These are phyloP conservation scores for Candida anglica DNA, from an alignment of 805 yeast species.

Conservation along the genomic window DNA sequence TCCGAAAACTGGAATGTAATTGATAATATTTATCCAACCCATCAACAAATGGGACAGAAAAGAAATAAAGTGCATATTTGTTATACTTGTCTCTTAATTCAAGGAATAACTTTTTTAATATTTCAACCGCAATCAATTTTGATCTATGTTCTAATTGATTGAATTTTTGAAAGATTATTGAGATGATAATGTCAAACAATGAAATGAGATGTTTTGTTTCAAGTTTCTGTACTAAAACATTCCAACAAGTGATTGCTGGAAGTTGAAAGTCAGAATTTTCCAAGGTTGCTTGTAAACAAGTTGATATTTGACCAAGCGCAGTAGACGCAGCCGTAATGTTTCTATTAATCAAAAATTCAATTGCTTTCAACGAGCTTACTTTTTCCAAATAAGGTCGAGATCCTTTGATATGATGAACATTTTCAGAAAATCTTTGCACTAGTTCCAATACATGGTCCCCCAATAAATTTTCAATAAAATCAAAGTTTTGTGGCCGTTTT, in stretches of 20 bases:
- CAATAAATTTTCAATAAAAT: conserved; percentile 28
- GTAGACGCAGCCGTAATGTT: conserved; percentile 50
- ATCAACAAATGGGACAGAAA: conserved; percentile 46
- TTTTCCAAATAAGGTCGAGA: conserved; percentile 70
- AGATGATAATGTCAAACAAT: conserved; percentile 68
- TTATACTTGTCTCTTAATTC: conserved; percentile 29
- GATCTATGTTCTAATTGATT: conserved; percentile 44
- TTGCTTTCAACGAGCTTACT: conserved; percentile 66
- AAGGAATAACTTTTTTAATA: conserved; percentile 37
- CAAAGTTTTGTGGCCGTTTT: conserved; percentile 10
- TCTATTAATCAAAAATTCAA: conserved; percentile 58
- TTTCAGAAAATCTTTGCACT: conserved; percentile 74
- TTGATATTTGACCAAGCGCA: conserved; percentile 79
- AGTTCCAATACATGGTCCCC: conserved; percentile 67
- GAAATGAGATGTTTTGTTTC: conserved; percentile 56
- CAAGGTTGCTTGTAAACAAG: conserved; percentile 78
- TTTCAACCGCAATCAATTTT: conserved; percentile 46
- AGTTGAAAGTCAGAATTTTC: conserved; percentile 58
- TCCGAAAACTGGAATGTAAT: conserved; percentile 19
- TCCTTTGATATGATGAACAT: conserved; percentile 70
- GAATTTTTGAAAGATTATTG: conserved; percentile 73
- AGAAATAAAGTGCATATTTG: conserved; percentile 48
- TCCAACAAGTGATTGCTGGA: conserved; percentile 67
- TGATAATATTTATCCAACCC: conserved; percentile 24
- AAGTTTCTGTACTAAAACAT: conserved; percentile 53